phyloP scores from a whole-genome alignment of 495 filamentous ascomycete species.

The Cercophora samala region DNA sequence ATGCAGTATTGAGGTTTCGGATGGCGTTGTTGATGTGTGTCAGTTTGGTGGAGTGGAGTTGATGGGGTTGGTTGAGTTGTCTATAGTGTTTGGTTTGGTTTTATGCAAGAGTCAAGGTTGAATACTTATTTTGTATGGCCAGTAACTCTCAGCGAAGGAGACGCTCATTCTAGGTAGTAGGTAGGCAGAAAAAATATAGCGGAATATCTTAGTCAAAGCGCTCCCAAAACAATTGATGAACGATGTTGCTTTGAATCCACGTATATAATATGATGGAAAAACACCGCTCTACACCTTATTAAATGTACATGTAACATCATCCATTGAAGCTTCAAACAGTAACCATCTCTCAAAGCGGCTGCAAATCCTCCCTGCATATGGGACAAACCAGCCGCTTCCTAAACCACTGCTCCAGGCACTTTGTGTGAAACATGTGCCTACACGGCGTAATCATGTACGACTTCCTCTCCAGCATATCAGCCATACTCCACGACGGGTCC shows the following conservation, averaged over 20 bases:
- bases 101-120: background rate
- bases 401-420: conserved; percentile 96
- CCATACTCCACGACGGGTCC: conserved; percentile 53
- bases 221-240: background rate
- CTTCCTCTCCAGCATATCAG: conserved; percentile 70
- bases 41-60: no score
- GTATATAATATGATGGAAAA: background rate
- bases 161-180: background rate
- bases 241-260: background rate
- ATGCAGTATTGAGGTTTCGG: background rate
- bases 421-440: conserved; percentile 90
- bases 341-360: conserved; percentile 58
- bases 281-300: background rate
- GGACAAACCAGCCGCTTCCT: conserved; percentile 87
- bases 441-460: conserved; percentile 97
- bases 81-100: background rate
- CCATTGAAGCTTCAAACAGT: background rate
- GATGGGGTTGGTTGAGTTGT: background rate
- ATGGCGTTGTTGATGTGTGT: no score
- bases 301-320: background rate
- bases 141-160: background rate
- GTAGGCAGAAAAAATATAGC: background rate
- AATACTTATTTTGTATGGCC: background rate
- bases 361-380: conserved; percentile 86
- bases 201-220: background rate